Evolutionary conservation across 2,329 filamentous ascomycete genomes (phyloP), one percentile per base, ranked within the genome.

Genomic region (Phyllosticta citrichinensis): DNA sequence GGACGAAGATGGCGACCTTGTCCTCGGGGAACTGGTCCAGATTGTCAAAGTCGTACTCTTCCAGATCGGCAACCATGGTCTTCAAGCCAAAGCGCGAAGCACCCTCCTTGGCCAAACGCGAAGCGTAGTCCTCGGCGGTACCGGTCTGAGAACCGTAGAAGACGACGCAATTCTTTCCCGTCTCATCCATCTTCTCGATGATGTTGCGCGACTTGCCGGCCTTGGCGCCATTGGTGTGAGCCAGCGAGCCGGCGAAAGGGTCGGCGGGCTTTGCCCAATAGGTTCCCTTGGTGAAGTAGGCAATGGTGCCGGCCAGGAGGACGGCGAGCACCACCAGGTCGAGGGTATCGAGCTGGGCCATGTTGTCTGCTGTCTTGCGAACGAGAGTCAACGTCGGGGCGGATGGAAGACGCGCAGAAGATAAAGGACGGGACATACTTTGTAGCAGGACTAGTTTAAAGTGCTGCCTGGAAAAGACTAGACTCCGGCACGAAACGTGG

Each of bases 61-160:
- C 94, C 65, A 99, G 80, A 76, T 99, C 94, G 60, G 93, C 94
- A 17, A 96, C 91, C 92, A 99, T 97, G 64, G 93, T 97, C 77
- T 96, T 95, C 64, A 99, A 82, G 47, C 94, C 94, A 73, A 96
- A 99, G 64, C 94, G 85, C 70, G 93, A 96, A 75, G 93, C 93
- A 70, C 94, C 94, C 77, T 99, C 94, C 81, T 99, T 99, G 66
- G 94, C 91, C 68, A 99, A 80, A 68, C 95, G 85, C 12, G 93
- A 96, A 66, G 94, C 95, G 72, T 99, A 99, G 75, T 99, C 94
- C 78, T 99, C 95, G 56, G 94, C 94, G 51, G 94, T 99, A 69
- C 94, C 94, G 20, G 94, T 99, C 79, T 99, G 94, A 33, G 94
- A 99, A 67, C 94, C 94, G 74, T 97, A 99, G 81, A 99, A 97